Conservation (phyloP, 495 filamentous ascomycete genomes). For the Aspergillus bridgeri region DNA sequence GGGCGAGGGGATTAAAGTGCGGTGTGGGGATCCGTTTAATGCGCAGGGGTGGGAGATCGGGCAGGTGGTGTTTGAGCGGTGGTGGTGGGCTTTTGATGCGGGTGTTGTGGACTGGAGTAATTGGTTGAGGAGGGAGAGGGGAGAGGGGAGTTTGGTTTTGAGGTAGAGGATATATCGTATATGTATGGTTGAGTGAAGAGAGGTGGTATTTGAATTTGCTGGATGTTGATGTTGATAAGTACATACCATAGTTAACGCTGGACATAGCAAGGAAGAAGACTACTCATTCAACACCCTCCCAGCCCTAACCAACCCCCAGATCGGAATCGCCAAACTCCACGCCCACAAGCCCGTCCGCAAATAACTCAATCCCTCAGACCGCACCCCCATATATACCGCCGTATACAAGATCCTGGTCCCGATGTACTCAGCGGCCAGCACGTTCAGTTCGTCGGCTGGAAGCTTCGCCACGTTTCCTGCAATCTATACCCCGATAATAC, state of each 20-base stretch:
- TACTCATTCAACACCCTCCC: constrained; percentile 14
- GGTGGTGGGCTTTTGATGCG: constrained; percentile 52
- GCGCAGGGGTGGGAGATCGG: constrained; percentile 44
- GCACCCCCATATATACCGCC: constrained; percentile 23
- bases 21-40: constrained; percentile 34
- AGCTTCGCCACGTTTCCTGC: constrained; percentile 27
- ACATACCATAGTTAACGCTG: too few species aligned
- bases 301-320: constrained; percentile 21
- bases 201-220: too few species aligned
- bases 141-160: background rate
- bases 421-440: constrained; percentile 23
- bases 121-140: constrained; percentile 28
- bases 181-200: too few species aligned
- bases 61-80: constrained; percentile 43
- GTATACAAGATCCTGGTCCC: constrained; percentile 23
- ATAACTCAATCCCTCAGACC: constrained; percentile 22
- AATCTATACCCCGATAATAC: constrained; percentile 11
- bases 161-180: too few species aligned
- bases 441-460: constrained; percentile 22
- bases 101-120: constrained; percentile 41
- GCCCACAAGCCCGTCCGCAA: constrained; percentile 27
- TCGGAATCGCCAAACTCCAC: constrained; percentile 27
- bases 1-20: constrained; percentile 40
- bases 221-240: too few species aligned
- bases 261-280: too few species aligned